Percentiles rank a stretch among this genome's conserved stretches.
Evolutionary conservation across 495 filamentous ascomycete genomes (phyloP).

Genomic region (Aspergillus taichungensis): DNA sequence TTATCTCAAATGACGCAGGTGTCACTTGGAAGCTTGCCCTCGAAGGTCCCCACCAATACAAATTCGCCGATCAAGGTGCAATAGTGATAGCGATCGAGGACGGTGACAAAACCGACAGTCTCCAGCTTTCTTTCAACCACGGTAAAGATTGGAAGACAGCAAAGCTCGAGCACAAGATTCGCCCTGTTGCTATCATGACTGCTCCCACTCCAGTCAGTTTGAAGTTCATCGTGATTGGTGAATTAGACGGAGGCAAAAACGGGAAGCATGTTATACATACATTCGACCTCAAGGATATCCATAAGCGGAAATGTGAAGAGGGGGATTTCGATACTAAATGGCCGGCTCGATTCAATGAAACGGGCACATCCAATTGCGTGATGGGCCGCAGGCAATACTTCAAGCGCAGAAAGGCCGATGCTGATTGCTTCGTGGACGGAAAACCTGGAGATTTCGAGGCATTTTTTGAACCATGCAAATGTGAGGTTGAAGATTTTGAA

Average conservation of each 20-base stretch:
- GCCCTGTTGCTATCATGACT: conserved; percentile 66
- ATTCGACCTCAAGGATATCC: conserved; percentile 74
- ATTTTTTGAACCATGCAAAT: conserved; percentile 62
- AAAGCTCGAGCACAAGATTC: conserved; percentile 52
- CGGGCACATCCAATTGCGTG: conserved; percentile 74
- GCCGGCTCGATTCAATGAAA: conserved; percentile 70
- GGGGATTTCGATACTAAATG: conserved; percentile 72
- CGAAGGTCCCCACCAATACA: conserved; percentile 83
- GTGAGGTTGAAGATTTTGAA: conserved; percentile 77
- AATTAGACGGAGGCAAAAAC: conserved; percentile 33
- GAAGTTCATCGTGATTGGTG: conserved; percentile 70
- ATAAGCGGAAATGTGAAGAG: conserved; percentile 71
- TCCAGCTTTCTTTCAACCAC: conserved; percentile 80
- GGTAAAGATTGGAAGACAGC: conserved; percentile 68
- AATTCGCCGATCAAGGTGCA: conserved; percentile 86
- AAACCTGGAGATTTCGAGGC: conserved; percentile 67
- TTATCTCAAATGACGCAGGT: conserved; percentile 85
- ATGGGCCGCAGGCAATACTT: conserved; percentile 93
- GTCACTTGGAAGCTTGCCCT: conserved; percentile 67
- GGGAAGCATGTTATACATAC: conserved; percentile 50
- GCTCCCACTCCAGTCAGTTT: conserved; percentile 83
- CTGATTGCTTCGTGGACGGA: conserved; percentile 80
- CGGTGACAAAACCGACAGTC: conserved; percentile 49
- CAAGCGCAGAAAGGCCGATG: conserved; percentile 69
- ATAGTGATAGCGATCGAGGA: conserved; percentile 76